Evolutionary conservation across 441 rosid genomes (phyloP).

Genomic region (Euphorbia corollata): DNA sequence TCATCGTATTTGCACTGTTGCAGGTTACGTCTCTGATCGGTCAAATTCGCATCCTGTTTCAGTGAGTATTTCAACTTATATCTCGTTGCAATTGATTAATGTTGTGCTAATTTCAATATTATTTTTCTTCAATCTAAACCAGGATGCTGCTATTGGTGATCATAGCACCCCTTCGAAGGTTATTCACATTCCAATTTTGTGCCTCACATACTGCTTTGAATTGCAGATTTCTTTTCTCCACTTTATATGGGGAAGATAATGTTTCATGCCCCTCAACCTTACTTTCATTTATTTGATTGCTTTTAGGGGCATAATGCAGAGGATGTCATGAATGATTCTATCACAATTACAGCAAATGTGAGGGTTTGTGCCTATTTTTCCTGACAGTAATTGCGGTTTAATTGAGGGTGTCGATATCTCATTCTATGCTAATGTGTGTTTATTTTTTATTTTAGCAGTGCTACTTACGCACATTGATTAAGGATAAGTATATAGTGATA

Average conservation of each 20-base stretch:
- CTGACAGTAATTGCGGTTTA: background rate
- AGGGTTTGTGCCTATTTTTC: slow-evolving; percentile 37
- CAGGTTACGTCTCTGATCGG: slow-evolving; percentile 48
- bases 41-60: slow-evolving; percentile 25
- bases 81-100: background rate
- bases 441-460: background rate
- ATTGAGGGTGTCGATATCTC: background rate
- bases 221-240: background rate
- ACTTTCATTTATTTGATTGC: slow-evolving; percentile 4
- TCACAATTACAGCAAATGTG: slow-evolving; percentile 37
- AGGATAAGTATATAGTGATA: background rate
- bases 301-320: slow-evolving; percentile 41
- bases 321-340: slow-evolving; percentile 37
- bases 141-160: slow-evolving; percentile 4
- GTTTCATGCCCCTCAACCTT: background rate
- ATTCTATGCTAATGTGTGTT: background rate
- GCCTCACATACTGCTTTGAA: background rate
- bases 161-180: slow-evolving; percentile 1
- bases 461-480: background rate
- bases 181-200: background rate
- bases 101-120: background rate
- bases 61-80: slow-evolving; percentile 37
- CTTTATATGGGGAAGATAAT: background rate
- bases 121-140: background rate
- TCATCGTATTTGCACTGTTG: slow-evolving; percentile 14